phyloP scores from a whole-genome alignment of 192 early-diverging fungal genomes.

The Podila minutissima region DNA sequence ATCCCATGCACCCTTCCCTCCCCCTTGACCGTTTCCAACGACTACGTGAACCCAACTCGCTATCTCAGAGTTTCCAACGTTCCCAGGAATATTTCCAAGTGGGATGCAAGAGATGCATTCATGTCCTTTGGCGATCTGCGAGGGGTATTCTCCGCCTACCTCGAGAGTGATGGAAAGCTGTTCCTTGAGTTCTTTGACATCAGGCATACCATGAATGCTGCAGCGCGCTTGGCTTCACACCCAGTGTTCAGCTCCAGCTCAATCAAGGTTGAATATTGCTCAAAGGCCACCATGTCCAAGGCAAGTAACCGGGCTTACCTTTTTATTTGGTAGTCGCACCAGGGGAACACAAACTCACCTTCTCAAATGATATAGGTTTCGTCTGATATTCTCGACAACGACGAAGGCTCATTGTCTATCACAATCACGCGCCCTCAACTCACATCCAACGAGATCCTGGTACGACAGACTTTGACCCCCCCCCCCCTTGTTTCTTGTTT shows the following conservation, averaged over 20 bases:
- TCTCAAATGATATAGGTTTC: constrained; percentile 7
- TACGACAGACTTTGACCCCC: constrained; percentile 5
- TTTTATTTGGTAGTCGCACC: no score
- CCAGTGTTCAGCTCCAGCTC: constrained; percentile 4
- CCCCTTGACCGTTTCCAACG: background rate
- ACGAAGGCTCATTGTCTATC: constrained; percentile 41
- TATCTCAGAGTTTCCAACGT: constrained; percentile 23
- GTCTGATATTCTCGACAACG: constrained; percentile 5
- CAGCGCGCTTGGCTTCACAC: constrained; percentile 11
- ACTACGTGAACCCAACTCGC: constrained; percentile 10
- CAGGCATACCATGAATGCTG: constrained; percentile 47
- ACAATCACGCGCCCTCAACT: constrained; percentile 16
- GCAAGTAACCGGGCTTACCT: constrained; percentile 7
- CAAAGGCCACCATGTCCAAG: constrained; percentile 3
- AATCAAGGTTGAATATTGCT: constrained; percentile 42
- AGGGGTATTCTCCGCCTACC: constrained; percentile 44
- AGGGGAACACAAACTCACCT: no score
- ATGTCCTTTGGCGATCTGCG: constrained; percentile 53
- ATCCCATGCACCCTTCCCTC: background rate
- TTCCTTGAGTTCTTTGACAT: constrained; percentile 61
- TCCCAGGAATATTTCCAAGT: constrained; percentile 22
- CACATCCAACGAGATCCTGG: constrained; percentile 44
- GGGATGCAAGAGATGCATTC: constrained; percentile 27
- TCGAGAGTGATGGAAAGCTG: constrained; percentile 34
- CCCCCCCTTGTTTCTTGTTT: background rate